Conservation (phyloP, 352 stramenopile genomes). For the Phytophthora meadii region DNA sequence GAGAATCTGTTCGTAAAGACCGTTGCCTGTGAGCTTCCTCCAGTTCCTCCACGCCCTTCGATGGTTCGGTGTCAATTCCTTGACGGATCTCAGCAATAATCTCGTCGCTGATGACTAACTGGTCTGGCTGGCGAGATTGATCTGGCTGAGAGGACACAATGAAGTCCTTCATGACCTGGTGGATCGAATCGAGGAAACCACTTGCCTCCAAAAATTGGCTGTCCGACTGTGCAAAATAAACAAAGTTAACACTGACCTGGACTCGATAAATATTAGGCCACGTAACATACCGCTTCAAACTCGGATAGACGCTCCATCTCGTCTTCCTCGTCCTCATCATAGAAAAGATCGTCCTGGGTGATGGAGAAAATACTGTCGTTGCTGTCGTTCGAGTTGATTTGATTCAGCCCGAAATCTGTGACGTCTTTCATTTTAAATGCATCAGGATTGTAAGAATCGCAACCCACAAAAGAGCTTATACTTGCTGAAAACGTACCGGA, state of each 20-base stretch:
- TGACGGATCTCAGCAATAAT: slow-evolving; percentile 74
- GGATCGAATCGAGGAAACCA: slow-evolving; percentile 82
- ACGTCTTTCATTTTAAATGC: slow-evolving; percentile 17
- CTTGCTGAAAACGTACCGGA: slow-evolving; percentile 22
- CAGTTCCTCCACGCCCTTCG: slow-evolving; percentile 27
- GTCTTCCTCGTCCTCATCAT: slow-evolving; percentile 50
- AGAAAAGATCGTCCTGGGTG: slow-evolving; percentile 55
- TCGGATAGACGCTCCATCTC: slow-evolving; percentile 74
- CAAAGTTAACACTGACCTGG: slow-evolving; percentile 1
- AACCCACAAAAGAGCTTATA: background rate
- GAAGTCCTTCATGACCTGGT: slow-evolving; percentile 79
- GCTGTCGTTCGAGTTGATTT: slow-evolving; percentile 58
- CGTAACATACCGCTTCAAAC: slow-evolving; percentile 66
- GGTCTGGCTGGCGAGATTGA: slow-evolving; percentile 24
- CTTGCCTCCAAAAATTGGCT: slow-evolving; percentile 77
- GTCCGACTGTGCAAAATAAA: slow-evolving; percentile 51
- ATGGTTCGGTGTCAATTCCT: slow-evolving; percentile 38
- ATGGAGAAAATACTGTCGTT: slow-evolving; percentile 63
- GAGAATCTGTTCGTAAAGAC: slow-evolving; percentile 20
- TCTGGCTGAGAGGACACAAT: slow-evolving; percentile 50
- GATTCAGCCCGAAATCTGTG: slow-evolving; percentile 47
- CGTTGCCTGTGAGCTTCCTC: slow-evolving; percentile 41
- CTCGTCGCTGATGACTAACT: slow-evolving; percentile 75
- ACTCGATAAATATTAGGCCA: background rate
- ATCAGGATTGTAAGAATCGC: slow-evolving; percentile 1